A percentile compares a stretch with the other conserved stretches of the same genome.
These are phyloP conservation scores for Penicillium sumatraense DNA, from an alignment of 2,329 filamentous ascomycete species.

Conservation along the genomic window DNA sequence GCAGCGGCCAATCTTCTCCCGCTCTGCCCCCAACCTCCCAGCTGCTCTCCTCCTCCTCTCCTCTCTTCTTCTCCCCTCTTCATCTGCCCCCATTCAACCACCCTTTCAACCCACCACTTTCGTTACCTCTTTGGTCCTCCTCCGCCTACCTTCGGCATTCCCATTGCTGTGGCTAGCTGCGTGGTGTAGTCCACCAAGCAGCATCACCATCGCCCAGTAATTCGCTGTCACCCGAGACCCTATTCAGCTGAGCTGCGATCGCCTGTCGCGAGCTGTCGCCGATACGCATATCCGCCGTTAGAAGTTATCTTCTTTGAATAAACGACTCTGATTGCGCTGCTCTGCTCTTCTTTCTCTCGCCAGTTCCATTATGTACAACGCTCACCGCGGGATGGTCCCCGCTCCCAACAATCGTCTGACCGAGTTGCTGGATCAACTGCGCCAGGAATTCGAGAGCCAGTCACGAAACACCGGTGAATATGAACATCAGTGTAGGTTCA, in stretches of 20 bases:
- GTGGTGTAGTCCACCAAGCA: conserved; percentile 29
- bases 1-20: conserved; percentile 32
- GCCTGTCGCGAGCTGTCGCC: conserved; percentile 19
- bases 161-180: conserved; percentile 27
- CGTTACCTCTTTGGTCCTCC: not conserved
- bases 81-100: not conserved
- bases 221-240: conserved; percentile 12
- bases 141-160: not conserved
- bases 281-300: not conserved
- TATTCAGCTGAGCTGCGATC: conserved; percentile 12
- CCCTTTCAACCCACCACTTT: not conserved
- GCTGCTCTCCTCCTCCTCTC: conserved; percentile 7
- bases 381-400: conserved; percentile 78
- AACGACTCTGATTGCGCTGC: not conserved
- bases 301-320: not conserved
- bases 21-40: conserved; percentile 7
- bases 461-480: conserved; percentile 81
- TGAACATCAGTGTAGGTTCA: conserved; percentile 90
- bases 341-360: no score
- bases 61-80: conserved; percentile 8
- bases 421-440: conserved; percentile 89
- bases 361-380: conserved; percentile 93
- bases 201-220: conserved; percentile 26
- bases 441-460: conserved; percentile 87
- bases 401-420: conserved; percentile 76